Evolutionary conservation across 2,329 filamentous ascomycete species (phyloP), one percentile per base, ranked within the genome.

Genomic region (Ophidiomyces ophidiicola): DNA sequence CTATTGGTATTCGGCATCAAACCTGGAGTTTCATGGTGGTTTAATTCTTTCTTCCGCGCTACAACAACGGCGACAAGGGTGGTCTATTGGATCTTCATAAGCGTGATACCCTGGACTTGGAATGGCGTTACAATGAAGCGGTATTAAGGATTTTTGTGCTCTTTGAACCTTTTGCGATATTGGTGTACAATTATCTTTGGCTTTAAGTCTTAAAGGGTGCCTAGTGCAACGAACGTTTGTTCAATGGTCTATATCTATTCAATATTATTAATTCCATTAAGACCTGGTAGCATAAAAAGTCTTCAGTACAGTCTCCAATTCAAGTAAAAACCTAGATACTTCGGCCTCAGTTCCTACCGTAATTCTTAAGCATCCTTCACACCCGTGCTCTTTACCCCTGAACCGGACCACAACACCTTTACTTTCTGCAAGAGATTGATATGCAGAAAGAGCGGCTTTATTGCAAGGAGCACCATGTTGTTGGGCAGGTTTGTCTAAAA

Each of bases 391-490:
- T 64, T 87, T 92, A 33, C 90, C 90, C 50, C 90, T 71, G 61
- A 96, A 98, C 39, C 90, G 71, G 3, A 96, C 88, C 5, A 98
- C 87, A 0, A 98, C 88, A 1, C 88, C 86, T 56, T 77, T 79
- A 28, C 76, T 73, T 68, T 93, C 85, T 0, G 90, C 90, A 52
- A 98, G 69, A 20, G 68, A 70, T 63, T 92, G 78, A 59, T 98
- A 98, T 5, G 88, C 80, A 7, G 74, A 76, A 52, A 87, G 59
- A 11, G 90, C 90, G 1, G 74, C 73, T 34, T 68, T 67, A 50
- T 94, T 98, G 54, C 85, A 82, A 1, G 90, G 82, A 55, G 77
- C 67, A 0, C 83, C 84, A 3, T 63, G 63, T 37, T 67, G 51
- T n/a, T 59, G 55, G 18, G 53, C 50, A 1, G 72, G 63, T 14